Percentiles rank a stretch among this genome's conserved stretches.
phyloP scores from a whole-genome alignment of 1,284 basidiomycete genomes.

The Cryptococcus sp. region DNA sequence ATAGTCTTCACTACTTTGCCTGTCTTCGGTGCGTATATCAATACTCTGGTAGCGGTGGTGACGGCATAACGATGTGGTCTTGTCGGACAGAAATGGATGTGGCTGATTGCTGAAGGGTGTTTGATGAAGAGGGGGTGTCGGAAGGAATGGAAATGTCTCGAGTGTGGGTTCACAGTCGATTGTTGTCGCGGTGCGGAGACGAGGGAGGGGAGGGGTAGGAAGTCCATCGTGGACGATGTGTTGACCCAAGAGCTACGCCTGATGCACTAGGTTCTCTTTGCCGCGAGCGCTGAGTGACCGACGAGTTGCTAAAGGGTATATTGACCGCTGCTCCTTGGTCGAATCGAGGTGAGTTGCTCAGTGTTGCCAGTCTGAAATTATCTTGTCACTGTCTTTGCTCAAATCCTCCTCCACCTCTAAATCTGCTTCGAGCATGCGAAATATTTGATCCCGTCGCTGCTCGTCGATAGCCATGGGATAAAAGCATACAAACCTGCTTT shows the following conservation, averaged over 20 bases:
- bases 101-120: constrained; percentile 90
- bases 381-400: too few species aligned
- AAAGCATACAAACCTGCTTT: too few species aligned
- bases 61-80: constrained; percentile 93
- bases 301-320: too few species aligned
- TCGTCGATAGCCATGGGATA: too few species aligned
- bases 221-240: constrained; percentile 46
- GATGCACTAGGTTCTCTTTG: too few species aligned
- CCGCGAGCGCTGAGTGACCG: too few species aligned
- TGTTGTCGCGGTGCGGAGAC: constrained; percentile 45
- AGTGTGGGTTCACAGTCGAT: constrained; percentile 50
- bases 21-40: constrained; percentile 94
- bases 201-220: constrained; percentile 46
- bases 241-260: too few species aligned
- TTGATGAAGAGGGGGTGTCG: constrained; percentile 65
- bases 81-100: constrained; percentile 81
- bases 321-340: too few species aligned
- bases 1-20: constrained; percentile 96
- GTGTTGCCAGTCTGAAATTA: too few species aligned
- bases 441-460: too few species aligned
- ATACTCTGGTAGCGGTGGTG: constrained; percentile 88
- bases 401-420: constrained; percentile 7
- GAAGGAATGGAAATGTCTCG: constrained; percentile 53
- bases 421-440: constrained; percentile 1
- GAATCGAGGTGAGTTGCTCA: too few species aligned